phyloP scores from a whole-genome alignment of 164 flowering plant species.

The Magnolia kwangsiensis region DNA sequence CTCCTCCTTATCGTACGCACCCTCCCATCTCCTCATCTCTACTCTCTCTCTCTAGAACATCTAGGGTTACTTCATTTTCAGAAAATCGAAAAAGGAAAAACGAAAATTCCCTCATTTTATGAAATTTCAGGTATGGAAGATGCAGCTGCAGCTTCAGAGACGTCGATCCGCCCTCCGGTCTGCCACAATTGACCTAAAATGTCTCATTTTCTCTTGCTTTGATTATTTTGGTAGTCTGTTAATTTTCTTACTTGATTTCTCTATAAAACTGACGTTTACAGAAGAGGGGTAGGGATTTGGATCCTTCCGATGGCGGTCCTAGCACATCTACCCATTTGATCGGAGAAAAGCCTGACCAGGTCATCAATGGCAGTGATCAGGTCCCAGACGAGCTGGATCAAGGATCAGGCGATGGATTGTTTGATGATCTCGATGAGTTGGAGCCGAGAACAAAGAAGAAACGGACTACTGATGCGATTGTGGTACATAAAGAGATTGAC shows the following conservation, averaged over 20 bases:
- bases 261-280: slow-evolving; percentile 12
- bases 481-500: slow-evolving; percentile 12
- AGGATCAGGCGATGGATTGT: slow-evolving; percentile 35
- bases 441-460: slow-evolving; percentile 45
- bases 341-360: slow-evolving; percentile 22
- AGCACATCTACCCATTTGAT: slow-evolving; percentile 9
- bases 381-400: slow-evolving; percentile 30
- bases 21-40: not conserved
- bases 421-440: slow-evolving; percentile 52
- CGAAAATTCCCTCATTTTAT: not conserved
- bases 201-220: not conserved
- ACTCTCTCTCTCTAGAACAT: not conserved
- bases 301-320: slow-evolving; percentile 8
- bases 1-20: not conserved
- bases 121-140: not conserved
- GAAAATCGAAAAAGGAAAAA: not conserved
- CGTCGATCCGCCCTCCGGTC: not conserved
- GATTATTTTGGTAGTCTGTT: not conserved
- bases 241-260: slow-evolving; percentile 1
- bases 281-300: slow-evolving; percentile 42
- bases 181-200: not conserved
- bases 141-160: not conserved
- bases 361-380: slow-evolving; percentile 26
- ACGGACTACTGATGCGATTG: slow-evolving; percentile 15
- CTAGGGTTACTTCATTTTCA: not conserved